Percentiles rank a stretch among this genome's conserved stretches.
Conservation (phyloP, 23 red algal species). For the Gracilaria domingensis region DNA sequence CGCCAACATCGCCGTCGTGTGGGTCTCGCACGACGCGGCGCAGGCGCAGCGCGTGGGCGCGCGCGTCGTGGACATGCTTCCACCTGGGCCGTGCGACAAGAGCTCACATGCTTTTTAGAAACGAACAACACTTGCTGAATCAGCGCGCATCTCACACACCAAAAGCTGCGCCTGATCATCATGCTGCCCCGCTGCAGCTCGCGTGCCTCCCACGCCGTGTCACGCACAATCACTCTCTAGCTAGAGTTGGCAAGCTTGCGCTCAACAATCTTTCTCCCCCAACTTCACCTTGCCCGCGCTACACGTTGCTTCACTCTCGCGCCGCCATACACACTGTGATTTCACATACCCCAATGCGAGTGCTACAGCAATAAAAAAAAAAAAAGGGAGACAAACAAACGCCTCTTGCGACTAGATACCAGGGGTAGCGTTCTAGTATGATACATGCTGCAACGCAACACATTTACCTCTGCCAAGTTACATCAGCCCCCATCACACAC, state of each 20-base stretch:
- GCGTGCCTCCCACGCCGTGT: background rate
- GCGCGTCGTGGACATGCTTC: conserved; percentile 21
- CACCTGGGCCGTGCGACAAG: background rate
- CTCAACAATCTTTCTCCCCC: too few relatives aligned
- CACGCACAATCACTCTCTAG: background rate
- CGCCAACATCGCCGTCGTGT: conserved; percentile 51
- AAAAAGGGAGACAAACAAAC: too few relatives aligned
- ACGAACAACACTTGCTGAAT: background rate
- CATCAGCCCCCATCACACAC: background rate
- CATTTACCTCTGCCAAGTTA: too few relatives aligned
- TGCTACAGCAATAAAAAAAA: background rate
- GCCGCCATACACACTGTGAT: too few relatives aligned
- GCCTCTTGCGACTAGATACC: too few relatives aligned
- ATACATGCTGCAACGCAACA: too few relatives aligned
- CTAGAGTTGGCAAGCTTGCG: too few relatives aligned
- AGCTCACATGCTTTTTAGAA: background rate
- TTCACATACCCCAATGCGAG: background rate
- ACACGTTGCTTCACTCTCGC: too few relatives aligned
- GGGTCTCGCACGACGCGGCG: conserved; percentile 71
- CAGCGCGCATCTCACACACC: background rate
- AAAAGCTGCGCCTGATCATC: too few relatives aligned
- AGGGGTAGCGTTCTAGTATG: too few relatives aligned
- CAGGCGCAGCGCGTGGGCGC: conserved; percentile 62
- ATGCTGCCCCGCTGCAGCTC: background rate
- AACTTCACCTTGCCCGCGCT: too few relatives aligned